A percentile compares a stretch with the other conserved stretches of the same genome.
phyloP scores from a whole-genome alignment of 805 yeast genomes.

The Kuraishia borneana region DNA sequence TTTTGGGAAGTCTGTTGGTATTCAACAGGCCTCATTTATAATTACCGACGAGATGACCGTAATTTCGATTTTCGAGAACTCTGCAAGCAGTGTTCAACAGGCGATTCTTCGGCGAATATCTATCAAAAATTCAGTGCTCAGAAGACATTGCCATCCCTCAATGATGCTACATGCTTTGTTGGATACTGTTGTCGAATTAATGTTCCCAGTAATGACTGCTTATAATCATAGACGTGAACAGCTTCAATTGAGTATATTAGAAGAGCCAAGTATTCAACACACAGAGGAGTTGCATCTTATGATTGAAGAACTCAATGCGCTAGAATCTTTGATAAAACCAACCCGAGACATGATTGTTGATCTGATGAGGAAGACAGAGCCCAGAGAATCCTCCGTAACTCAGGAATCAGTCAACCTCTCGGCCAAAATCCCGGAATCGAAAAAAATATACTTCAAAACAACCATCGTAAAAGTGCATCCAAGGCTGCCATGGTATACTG shows the following conservation, averaged over 20 bases:
- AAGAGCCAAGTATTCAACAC: conserved; percentile 36
- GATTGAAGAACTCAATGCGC: conserved; percentile 37
- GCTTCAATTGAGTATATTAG: conserved; percentile 38
- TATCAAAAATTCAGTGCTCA: conserved; percentile 31
- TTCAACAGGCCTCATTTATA: conserved; percentile 46
- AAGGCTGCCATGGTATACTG: conserved; percentile 30
- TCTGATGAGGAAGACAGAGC: no score
- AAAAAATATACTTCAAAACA: conserved; percentile 33
- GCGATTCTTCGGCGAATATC: conserved; percentile 39
- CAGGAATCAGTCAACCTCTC: no score
- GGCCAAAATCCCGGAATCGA: no score
- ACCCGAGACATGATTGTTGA: conserved; percentile 32
- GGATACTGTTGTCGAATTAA: conserved; percentile 42
- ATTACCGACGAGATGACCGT: conserved; percentile 35
- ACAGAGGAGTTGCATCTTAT: conserved; percentile 43
- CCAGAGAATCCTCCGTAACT: no score
- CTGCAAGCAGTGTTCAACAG: conserved; percentile 38
- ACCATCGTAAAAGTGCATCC: conserved; percentile 10
- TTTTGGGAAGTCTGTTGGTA: conserved; percentile 31
- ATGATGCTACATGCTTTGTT: conserved; percentile 41
- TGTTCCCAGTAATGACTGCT: conserved; percentile 41
- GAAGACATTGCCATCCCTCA: conserved; percentile 40
- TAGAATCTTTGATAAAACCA: conserved; percentile 36
- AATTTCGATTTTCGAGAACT: conserved; percentile 45
- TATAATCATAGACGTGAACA: conserved; percentile 35